phyloP scores from a whole-genome alignment of 345 rosid genomes.

The Eucalyptus polyanthemos region DNA sequence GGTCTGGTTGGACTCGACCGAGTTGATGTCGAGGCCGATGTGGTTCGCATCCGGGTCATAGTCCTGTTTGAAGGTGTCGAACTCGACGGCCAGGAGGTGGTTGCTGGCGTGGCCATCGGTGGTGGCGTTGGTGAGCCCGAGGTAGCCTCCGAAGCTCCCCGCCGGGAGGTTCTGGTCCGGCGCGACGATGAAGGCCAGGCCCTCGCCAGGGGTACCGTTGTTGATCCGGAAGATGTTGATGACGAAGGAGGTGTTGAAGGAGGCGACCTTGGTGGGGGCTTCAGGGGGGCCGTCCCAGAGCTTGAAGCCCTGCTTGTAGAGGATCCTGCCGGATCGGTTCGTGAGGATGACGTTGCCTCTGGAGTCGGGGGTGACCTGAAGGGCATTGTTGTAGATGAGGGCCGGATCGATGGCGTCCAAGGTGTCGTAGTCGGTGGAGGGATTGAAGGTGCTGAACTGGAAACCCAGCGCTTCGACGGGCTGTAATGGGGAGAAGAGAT shows the following conservation, averaged over 20 bases:
- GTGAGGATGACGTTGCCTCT: not conserved
- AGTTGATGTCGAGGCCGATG: slow-evolving; percentile 41
- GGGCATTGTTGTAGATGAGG: slow-evolving; percentile 10
- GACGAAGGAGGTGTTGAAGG: slow-evolving; percentile 22
- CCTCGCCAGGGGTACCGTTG: slow-evolving; percentile 8
- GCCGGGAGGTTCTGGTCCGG: slow-evolving; percentile 1
- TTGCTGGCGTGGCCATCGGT: slow-evolving; percentile 9
- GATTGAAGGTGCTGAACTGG: slow-evolving; percentile 8
- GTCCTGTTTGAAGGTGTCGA: slow-evolving; percentile 43
- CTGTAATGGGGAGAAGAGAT: not conserved
- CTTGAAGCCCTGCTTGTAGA: not conserved
- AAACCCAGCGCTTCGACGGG: not conserved
- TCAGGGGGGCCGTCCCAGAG: slow-evolving; percentile 1
- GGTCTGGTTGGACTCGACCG: slow-evolving; percentile 15
- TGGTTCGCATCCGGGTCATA: slow-evolving; percentile 58
- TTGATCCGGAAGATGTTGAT: slow-evolving; percentile 8
- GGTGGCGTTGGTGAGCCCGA: slow-evolving; percentile 25
- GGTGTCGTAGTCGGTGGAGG: not conserved
- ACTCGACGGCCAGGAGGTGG: slow-evolving; percentile 32
- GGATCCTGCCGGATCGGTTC: slow-evolving; percentile 12
- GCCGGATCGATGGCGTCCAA: not conserved
- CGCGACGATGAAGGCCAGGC: slow-evolving; percentile 22
- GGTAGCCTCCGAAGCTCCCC: slow-evolving; percentile 13
- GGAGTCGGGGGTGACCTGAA: slow-evolving; percentile 27
- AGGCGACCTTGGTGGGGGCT: not conserved